Evolutionary conservation across 805 yeast species (phyloP).

Genomic region (Spathaspora boniae): DNA sequence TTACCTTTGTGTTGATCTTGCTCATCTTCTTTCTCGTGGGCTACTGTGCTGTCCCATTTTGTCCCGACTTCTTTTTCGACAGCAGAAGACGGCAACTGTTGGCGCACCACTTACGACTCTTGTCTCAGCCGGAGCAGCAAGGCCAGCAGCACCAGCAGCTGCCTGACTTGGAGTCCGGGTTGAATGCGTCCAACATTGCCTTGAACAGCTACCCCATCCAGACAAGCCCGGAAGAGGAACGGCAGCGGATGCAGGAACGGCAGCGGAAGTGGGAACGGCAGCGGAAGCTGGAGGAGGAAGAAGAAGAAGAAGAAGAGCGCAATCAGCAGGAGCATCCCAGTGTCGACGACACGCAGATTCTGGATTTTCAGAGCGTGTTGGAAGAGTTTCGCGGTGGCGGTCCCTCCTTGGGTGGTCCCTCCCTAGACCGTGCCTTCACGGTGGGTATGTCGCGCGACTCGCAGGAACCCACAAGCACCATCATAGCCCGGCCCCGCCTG

Average conservation of each 20-base stretch:
- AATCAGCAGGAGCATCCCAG: too few species aligned
- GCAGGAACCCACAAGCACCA: too few species aligned
- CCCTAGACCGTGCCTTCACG: too few species aligned
- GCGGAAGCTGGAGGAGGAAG: too few species aligned
- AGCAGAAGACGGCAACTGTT: not conserved
- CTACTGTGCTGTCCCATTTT: constrained; percentile 2
- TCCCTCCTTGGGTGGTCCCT: too few species aligned
- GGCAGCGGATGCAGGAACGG: not conserved
- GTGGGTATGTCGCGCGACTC: too few species aligned
- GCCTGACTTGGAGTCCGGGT: too few species aligned
- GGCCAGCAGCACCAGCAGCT: too few species aligned
- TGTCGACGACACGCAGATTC: constrained; percentile 4
- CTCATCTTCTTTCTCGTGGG: constrained; percentile 4
- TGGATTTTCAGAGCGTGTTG: constrained; percentile 13
- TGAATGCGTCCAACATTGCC: constrained; percentile 10
- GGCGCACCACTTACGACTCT: not conserved
- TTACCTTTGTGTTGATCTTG: constrained; percentile 4
- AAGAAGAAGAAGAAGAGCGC: too few species aligned
- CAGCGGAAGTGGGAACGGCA: too few species aligned
- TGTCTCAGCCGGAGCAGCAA: too few species aligned
- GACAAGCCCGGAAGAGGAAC: not conserved
- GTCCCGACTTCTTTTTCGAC: not conserved
- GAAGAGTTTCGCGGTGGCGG: constrained; percentile 13
- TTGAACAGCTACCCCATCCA: constrained; percentile 11
- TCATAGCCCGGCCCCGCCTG: too few species aligned